Conservation (phyloP, 2,329 filamentous ascomycete genomes). For the Podosphaera xanthii region DNA sequence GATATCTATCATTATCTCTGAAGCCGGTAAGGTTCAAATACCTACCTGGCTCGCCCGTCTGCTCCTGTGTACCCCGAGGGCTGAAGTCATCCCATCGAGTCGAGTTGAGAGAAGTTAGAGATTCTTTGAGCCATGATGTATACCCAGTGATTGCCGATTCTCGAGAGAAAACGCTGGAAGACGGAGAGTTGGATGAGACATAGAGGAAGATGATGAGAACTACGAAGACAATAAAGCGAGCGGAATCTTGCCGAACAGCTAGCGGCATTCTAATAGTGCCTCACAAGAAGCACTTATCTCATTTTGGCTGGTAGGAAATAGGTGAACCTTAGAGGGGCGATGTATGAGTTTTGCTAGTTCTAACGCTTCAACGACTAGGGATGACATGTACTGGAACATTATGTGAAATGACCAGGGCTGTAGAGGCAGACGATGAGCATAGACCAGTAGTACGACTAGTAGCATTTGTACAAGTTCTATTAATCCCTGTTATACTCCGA, state of each 20-base stretch:
- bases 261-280: conserved; percentile 8
- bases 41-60: conserved; percentile 11
- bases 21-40: conserved; percentile 60
- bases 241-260: conserved; percentile 10
- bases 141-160: neutral
- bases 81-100: conserved; percentile 38
- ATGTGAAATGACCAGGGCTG: no score
- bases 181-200: conserved; percentile 11
- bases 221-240: conserved; percentile 12
- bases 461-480: no score
- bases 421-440: no score
- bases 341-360: no score
- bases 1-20: conserved; percentile 44
- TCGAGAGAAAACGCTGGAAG: neutral
- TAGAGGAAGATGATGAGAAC: conserved; percentile 16
- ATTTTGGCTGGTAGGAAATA: neutral
- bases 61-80: conserved; percentile 18
- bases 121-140: conserved; percentile 10
- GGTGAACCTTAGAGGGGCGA: no score
- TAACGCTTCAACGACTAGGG: no score
- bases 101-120: conserved; percentile 29
- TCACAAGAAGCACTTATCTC: neutral
- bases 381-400: no score
- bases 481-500: no score
- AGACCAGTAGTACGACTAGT: no score